Evolutionary conservation across 306 rosid species (phyloP).

Genomic region (Vigna nakashimae): DNA sequence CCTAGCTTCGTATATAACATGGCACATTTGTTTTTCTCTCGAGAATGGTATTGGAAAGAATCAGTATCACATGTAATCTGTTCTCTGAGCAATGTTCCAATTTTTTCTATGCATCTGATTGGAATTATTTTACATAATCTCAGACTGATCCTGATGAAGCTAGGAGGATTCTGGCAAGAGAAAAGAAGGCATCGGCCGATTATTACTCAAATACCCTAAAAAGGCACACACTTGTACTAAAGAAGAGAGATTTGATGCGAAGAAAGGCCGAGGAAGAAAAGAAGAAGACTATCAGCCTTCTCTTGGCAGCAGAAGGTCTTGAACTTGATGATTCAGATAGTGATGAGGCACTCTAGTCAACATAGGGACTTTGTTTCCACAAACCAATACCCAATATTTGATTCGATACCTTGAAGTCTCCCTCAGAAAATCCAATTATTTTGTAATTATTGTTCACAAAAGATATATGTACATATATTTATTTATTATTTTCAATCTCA

Average conservation of each 20-base stretch:
- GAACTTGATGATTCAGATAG: constrained; percentile 83
- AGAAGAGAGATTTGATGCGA: constrained; percentile 86
- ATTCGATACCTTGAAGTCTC: constrained; percentile 39
- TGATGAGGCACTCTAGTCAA: constrained; percentile 56
- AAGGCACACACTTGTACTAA: constrained; percentile 80
- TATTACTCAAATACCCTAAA: constrained; percentile 76
- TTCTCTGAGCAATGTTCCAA: constrained; percentile 10
- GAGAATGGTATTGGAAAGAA: constrained; percentile 24
- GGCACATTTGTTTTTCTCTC: constrained; percentile 20
- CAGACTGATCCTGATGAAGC: constrained; percentile 91
- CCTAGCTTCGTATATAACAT: constrained; percentile 24
- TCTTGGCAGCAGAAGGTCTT: constrained; percentile 93
- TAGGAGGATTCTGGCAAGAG: constrained; percentile 81
- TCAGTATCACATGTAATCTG: constrained; percentile 22
- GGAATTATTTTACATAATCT: constrained; percentile 43
- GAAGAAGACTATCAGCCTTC: constrained; percentile 64
- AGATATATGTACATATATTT: constrained; percentile 52
- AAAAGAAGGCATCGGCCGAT: constrained; percentile 82
- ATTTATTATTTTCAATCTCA: constrained; percentile 24
- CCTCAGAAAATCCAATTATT: constrained; percentile 38
- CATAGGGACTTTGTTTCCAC: constrained; percentile 33
- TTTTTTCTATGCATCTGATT: constrained; percentile 38
- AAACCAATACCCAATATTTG: constrained; percentile 38
- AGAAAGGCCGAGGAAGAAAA: constrained; percentile 84
- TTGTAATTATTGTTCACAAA: constrained; percentile 39